These are phyloP conservation scores for Bipolaris bicolor DNA, from an alignment of 2,329 filamentous ascomycete genomes.

Conservation along the genomic window DNA sequence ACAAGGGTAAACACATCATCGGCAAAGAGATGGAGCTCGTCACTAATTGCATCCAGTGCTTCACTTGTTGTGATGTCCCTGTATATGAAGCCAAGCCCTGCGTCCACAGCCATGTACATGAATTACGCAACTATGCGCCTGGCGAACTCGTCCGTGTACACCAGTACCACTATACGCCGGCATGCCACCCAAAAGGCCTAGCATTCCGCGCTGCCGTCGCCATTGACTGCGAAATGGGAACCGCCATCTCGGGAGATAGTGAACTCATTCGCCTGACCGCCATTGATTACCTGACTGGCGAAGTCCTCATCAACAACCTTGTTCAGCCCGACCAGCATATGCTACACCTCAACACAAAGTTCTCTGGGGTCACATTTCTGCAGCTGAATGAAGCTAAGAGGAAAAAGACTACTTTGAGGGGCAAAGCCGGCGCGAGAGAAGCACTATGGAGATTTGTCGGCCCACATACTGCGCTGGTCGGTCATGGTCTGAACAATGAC, in stretches of 20 bases:
- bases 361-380: conserved; percentile 55
- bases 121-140: conserved; percentile 5
- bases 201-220: conserved; percentile 45
- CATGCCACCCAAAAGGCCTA: not conserved
- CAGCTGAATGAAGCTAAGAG: conserved; percentile 50
- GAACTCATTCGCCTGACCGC: conserved; percentile 61
- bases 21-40: too few species aligned
- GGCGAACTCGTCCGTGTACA: conserved; percentile 14
- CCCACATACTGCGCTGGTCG: conserved; percentile 57
- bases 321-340: conserved; percentile 57
- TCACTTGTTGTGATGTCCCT: conserved; percentile 16
- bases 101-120: conserved; percentile 8
- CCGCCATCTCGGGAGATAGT: conserved; percentile 51
- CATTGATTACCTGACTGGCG: conserved; percentile 57
- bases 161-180: conserved; percentile 19
- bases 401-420: conserved; percentile 48
- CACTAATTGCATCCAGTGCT: conserved; percentile 11
- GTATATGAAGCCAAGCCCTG: conserved; percentile 16
- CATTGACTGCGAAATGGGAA: conserved; percentile 65
- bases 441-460: conserved; percentile 55
- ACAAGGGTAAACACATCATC: not conserved
- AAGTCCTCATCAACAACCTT: conserved; percentile 58
- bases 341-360: conserved; percentile 58
- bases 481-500: conserved; percentile 55
- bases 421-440: conserved; percentile 52